These are phyloP conservation scores for Pythium scleroteichum DNA, from an alignment of 352 stramenopile species.

Conservation along the genomic window DNA sequence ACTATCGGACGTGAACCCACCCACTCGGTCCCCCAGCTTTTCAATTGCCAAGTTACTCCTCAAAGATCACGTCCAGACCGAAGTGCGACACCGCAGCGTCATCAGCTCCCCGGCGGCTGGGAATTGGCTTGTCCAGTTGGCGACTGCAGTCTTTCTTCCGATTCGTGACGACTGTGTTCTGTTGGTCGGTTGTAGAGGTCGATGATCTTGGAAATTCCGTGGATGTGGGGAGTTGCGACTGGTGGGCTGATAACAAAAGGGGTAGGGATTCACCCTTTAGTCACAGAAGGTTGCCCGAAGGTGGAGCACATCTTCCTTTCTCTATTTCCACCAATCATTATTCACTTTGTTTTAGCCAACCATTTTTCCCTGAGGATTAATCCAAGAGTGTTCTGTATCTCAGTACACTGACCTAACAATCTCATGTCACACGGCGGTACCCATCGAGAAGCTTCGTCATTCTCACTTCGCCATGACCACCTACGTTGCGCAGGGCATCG, in stretches of 20 bases:
- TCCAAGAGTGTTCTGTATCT: not conserved
- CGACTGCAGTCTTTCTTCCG: too few species aligned
- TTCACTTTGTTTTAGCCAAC: not conserved
- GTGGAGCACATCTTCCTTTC: not conserved
- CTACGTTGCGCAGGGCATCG: conserved; percentile 50
- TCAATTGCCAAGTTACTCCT: too few species aligned
- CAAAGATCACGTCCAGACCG: too few species aligned
- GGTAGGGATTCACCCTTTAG: not conserved
- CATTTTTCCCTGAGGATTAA: not conserved
- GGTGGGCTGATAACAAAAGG: not conserved
- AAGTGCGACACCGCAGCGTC: too few species aligned
- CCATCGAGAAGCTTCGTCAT: conserved; percentile 1
- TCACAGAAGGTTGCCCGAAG: not conserved
- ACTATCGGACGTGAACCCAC: too few species aligned
- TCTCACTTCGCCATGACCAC: conserved; percentile 40
- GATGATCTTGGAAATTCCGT: too few species aligned
- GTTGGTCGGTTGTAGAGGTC: too few species aligned
- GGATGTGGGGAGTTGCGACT: too few species aligned
- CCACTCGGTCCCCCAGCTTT: too few species aligned
- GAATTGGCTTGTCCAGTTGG: too few species aligned
- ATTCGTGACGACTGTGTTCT: too few species aligned
- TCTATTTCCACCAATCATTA: conserved; percentile 1
- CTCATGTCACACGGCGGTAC: not conserved
- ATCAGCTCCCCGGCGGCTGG: too few species aligned
- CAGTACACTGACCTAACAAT: conserved; percentile 1